These are phyloP conservation scores for Saksenaea vasiformis DNA, from an alignment of 371 early-diverging fungal species.

Conservation along the genomic window DNA sequence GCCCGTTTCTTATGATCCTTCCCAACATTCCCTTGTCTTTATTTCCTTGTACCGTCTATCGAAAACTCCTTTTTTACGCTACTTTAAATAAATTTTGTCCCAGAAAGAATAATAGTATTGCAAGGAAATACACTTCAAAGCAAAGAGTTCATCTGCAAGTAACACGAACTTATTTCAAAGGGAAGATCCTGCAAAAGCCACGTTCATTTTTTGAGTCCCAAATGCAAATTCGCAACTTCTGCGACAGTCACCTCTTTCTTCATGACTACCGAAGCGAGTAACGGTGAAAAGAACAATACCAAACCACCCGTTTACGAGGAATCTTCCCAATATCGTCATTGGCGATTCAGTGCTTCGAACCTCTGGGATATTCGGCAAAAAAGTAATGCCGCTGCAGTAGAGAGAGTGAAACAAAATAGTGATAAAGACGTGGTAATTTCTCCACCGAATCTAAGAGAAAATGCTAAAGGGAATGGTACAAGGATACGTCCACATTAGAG, in stretches of 20 bases:
- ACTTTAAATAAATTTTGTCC: too few species aligned
- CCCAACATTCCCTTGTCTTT: background rate
- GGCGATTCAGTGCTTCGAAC: slow-evolving; percentile 66
- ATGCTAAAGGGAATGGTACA: background rate
- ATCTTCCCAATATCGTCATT: slow-evolving; percentile 73
- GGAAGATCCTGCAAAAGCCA: too few species aligned
- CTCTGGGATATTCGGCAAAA: slow-evolving; percentile 63
- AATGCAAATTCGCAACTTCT: too few species aligned
- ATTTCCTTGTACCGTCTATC: background rate
- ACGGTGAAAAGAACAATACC: background rate
- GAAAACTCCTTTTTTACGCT: too few species aligned
- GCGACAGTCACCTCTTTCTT: background rate
- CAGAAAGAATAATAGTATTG: too few species aligned
- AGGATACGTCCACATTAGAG: slow-evolving; percentile 20
- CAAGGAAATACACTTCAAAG: too few species aligned
- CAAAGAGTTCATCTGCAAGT: too few species aligned
- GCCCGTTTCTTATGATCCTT: background rate
- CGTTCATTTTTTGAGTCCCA: too few species aligned
- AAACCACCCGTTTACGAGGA: slow-evolving; percentile 43
- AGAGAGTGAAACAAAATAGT: slow-evolving; percentile 56
- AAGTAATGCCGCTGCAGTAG: slow-evolving; percentile 59
- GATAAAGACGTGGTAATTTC: slow-evolving; percentile 52
- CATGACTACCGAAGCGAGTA: background rate
- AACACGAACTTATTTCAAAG: too few species aligned
- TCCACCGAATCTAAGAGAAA: background rate